Base-by-base conservation (phyloP, 371 early-diverging fungal species). In the Cladochytrium tenue region DNA sequence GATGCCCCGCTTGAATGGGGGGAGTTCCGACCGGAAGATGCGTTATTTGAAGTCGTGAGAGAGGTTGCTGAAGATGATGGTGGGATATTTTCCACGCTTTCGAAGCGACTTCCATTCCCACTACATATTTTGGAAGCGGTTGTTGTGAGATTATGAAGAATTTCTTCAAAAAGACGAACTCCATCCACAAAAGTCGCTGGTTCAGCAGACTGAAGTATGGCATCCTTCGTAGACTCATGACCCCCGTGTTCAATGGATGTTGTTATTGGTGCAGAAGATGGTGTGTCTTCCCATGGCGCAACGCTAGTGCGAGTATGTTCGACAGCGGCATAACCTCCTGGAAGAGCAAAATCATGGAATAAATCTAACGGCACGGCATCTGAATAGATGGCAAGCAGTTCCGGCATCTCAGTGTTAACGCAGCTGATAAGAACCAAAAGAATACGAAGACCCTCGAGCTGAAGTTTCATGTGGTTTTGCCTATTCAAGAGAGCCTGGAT, bases 371-470 rank as follows among this genome's bases (percentile, higher is more conserved):
- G 43, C 27, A 92, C 85, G 4, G 88, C 87, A 56, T 87, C 84
- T 1, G 84, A 72, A 64, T 88, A 73, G 15, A 69, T 56, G n/a
- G 66, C 63, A 17, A n/a, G 53, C 23, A 51, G 25, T 55, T 67
- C 27, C 58, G 31, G 51, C 31, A 90, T 25, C 64, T 88, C 88
- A 0, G 7, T 20, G 20, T 43, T 20, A 20, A 43, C 43, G 51
- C 81, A 85, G 70, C 89, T 88, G 35, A 93, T 59, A 88, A 88
- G 90, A 25, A 87, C 68, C 26, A 91, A 81, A n/a, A 93, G 73
- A 27, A 93, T 67, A 32, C 87, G 85, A 64, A 93, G 84, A 25
- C 93, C 93, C 56, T 90, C 84, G 2, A 84, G 78, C 25, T 92
- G 87, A 36, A 92, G 67, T 33, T 85, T 74, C 1, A 86, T 82